Conservation (phyloP, 1,284 basidiomycete genomes). For the Cutaneotrichosporon dermatis region DNA sequence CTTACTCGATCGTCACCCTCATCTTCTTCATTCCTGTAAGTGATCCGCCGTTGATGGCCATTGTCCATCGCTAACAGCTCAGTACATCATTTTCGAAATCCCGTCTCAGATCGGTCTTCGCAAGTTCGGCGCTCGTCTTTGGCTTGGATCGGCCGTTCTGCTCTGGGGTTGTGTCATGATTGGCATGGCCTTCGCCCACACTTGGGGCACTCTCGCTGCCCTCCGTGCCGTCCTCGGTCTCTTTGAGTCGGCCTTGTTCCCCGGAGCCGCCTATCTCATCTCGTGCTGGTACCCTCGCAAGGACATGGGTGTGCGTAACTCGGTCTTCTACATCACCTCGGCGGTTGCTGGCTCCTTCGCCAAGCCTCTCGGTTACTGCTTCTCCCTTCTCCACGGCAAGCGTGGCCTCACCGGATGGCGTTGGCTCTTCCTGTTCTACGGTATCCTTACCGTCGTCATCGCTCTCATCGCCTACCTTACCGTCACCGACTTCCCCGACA, state of each 20-base stretch:
- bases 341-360: conserved; percentile 18
- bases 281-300: conserved; percentile 49
- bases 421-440: conserved; percentile 12
- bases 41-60: no score
- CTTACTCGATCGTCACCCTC: conserved; percentile 44
- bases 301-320: conserved; percentile 45
- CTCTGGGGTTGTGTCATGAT: conserved; percentile 42
- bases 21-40: conserved; percentile 41
- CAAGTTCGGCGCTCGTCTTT: conserved; percentile 17
- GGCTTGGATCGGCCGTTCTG: conserved; percentile 17
- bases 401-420: conserved; percentile 7
- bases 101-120: conserved; percentile 23
- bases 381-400: conserved; percentile 12
- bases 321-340: conserved; percentile 48
- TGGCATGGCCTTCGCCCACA: conserved; percentile 36
- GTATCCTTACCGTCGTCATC: conserved; percentile 13
- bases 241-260: conserved; percentile 45
- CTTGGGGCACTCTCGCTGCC: conserved; percentile 26
- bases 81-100: conserved; percentile 2
- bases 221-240: conserved; percentile 42
- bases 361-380: conserved; percentile 12
- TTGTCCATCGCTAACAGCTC: background rate
- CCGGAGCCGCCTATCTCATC: conserved; percentile 48
- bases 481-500: conserved; percentile 17
- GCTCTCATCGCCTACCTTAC: background rate